A percentile compares a stretch with the other conserved stretches of the same genome.
Conservation (phyloP, 2,329 filamentous ascomycete species). For the Talaromyces sp. region DNA sequence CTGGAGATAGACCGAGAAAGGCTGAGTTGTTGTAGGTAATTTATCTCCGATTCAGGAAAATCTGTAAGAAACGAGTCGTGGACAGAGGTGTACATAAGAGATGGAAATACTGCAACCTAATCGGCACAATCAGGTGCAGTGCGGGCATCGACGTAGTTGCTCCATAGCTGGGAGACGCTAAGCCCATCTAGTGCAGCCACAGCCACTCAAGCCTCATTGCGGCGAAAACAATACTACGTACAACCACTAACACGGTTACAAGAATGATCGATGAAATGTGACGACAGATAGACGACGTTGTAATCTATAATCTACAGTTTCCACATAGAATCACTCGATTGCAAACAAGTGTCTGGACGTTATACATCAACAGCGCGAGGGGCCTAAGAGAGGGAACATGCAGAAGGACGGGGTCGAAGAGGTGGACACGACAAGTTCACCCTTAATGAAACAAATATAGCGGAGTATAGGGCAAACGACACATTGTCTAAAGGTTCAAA, state of each 20-base stretch:
- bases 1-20: background rate
- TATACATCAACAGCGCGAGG: conserved; percentile 11
- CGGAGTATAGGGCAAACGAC: background rate
- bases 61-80: background rate
- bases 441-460: background rate
- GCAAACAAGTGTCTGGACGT: conserved; percentile 5
- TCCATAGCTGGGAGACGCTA: background rate
- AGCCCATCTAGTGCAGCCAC: background rate
- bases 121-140: conserved; percentile 7
- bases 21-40: background rate
- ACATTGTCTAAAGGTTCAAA: conserved; percentile 1
- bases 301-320: conserved; percentile 18
- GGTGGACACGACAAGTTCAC: background rate
- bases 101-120: conserved; percentile 19
- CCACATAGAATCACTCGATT: background rate
- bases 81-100: background rate
- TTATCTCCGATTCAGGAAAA: background rate
- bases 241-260: too few relatives aligned
- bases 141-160: conserved; percentile 11
- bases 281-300: background rate
- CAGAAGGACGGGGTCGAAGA: conserved; percentile 1
- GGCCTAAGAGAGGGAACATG: background rate
- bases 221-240: background rate
- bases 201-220: conserved; percentile 10
- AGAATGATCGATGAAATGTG: too few relatives aligned